Base-by-base conservation (phyloP, 2,329 filamentous ascomycete species). In the Fusarium concolor region DNA sequence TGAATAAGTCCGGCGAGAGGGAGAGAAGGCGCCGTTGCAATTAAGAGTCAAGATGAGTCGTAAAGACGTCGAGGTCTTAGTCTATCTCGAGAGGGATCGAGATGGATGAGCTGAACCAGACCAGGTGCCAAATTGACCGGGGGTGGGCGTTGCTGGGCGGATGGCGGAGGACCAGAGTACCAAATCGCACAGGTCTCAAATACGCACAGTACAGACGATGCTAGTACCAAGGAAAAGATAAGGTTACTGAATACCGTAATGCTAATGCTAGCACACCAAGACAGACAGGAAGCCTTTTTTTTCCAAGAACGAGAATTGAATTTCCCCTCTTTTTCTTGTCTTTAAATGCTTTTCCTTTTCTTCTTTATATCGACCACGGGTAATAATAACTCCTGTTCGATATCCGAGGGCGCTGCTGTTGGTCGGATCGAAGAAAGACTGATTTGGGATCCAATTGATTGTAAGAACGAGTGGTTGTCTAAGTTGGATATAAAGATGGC, bases 61-160 rank as follows among this genome's bases (percentile, higher is more conserved):
- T 65, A 29, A 52, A 59, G 49, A 68, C 55, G 47, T 57, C 54
- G 56, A 65, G 41, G 64, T 60, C 65, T 52, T 56, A 52, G 57
- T 58, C 56, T 62, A 61, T 67, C 67, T 60, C 55, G 47, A 59
- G 60, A 65, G 59, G 59, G 54, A 62, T 62, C 49, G 62, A 68
- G 65, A 66, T 69, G 65, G 29, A 56, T 55, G 52, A 67, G 55
- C 59, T 49, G 56, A 67, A 54, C 65, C 45, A 64, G 66, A 63
- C 62, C 59, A 57, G 33, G 67, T 67, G 57, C 54, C 56, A 73
- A 67, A 65, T 55, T 65, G 64, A 69, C 64, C 62, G 55, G 71
- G 68, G 65, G 39, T 33, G 39, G 56, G 52, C 68, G 72, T 74
- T 74, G 72, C 71, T 73, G 67, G 71, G 70, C 69, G 57, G 68